Percentiles rank a stretch among this genome's conserved stretches.
Conservation (phyloP, 495 filamentous ascomycete genomes). For the Antarctomyces pellizariae region DNA sequence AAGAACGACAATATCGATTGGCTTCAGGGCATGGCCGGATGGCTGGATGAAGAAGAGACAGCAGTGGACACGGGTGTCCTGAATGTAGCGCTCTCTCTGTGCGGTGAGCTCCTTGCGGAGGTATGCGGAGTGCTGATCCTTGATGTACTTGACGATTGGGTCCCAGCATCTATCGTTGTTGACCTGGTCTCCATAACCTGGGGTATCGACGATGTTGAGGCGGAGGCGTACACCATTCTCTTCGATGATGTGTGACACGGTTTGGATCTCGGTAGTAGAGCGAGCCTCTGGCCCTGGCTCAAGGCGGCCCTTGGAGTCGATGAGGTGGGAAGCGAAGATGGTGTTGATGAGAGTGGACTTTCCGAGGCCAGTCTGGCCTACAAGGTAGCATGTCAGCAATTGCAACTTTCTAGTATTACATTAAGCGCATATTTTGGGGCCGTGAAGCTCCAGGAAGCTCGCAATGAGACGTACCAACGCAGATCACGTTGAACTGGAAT, state of each 20-base stretch:
- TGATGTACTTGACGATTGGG: slow-evolving; percentile 99
- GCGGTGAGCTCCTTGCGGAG: slow-evolving; percentile 99
- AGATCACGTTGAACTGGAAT: slow-evolving; percentile 99
- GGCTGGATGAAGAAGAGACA: slow-evolving; percentile 99
- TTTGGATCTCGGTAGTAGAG: slow-evolving; percentile 91
- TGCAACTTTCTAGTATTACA: too few species aligned
- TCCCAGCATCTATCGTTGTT: slow-evolving; percentile 99
- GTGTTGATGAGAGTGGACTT: slow-evolving; percentile 99
- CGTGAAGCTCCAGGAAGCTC: too few species aligned
- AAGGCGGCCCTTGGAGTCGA: slow-evolving; percentile 92
- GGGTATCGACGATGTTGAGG: slow-evolving; percentile 92
- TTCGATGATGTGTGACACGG: slow-evolving; percentile 95
- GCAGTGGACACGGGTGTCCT: slow-evolving; percentile 97
- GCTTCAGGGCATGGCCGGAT: slow-evolving; percentile 89
- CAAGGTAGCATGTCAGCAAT: slow-evolving; percentile 1
- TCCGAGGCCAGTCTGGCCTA: slow-evolving; percentile 94
- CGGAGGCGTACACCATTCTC: slow-evolving; percentile 97
- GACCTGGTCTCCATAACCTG: slow-evolving; percentile 94
- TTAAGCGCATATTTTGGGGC: too few species aligned
- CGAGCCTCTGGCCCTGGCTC: slow-evolving; percentile 80
- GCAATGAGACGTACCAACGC: slow-evolving; percentile 56
- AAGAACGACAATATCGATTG: slow-evolving; percentile 96
- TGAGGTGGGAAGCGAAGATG: slow-evolving; percentile 98
- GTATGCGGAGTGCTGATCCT: slow-evolving; percentile 99
- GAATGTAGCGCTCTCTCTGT: slow-evolving; percentile 96